Evolutionary conservation across 2,329 filamentous ascomycete genomes (phyloP), one percentile per base, ranked within the genome.

Genomic region (Fusarium albosuccineum): DNA sequence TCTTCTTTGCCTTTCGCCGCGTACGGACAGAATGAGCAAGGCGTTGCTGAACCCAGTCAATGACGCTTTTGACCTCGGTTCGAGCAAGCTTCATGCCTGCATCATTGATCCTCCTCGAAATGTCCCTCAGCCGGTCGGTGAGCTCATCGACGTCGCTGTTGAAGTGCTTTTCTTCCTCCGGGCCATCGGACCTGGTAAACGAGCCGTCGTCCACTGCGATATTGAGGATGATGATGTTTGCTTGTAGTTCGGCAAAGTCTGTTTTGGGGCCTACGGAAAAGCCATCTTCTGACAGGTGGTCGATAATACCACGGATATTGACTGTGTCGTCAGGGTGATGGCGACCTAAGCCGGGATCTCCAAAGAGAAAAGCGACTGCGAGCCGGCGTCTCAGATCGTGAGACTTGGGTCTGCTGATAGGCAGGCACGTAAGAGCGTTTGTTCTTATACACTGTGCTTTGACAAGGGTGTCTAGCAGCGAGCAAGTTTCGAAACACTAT

Each of bases 11-110:
- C 50, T 81, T 84, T 45, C 82, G 83, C 68, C 85, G 86, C 10
- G 91, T 92, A 49, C 93, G 85, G 48, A 95, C 89, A 3, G 87
- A 86, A 74, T 91, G 89, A 46, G 89, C 80, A 13, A 97, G 82
- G 57, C 94, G 87, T 72, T 92, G 89, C 60, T 90, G 86, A n/a
- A 97, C 80, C 59, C 89, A 85, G 71, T 97, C 91, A 39, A 97
- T 83, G 10, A 86, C 84, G 55, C 89, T 89, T 78, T 97, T 97
- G 11, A 92, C 89, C 73, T 97, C 89, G 30, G 92, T 91, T 30
- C 92, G 86, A 14, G 86, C 85, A 60, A 96, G 83, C 22, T 88
- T 88, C 44, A 92, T 91, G 40, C 92, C 92, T 1, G 89, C 86
- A 72, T 94, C 92, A 60, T 90, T 86, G 72, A 97, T 97, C 39